Percentiles rank a stretch among this genome's conserved stretches.
Evolutionary conservation across 352 stramenopile species (phyloP).

Genomic region (Blastocystis hominis): DNA sequence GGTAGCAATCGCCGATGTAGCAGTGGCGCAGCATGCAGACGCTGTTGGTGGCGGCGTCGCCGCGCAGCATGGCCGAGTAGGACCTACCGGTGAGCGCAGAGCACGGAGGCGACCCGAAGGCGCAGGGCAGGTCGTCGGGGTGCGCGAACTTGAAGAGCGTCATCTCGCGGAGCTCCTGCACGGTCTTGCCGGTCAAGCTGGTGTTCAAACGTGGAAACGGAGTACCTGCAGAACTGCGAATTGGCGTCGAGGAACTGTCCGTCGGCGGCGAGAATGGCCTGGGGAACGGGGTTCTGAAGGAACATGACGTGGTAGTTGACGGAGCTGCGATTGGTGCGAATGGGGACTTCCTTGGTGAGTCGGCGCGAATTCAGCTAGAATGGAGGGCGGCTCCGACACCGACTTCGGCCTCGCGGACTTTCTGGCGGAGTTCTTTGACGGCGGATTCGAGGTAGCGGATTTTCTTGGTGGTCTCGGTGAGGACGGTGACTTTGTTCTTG

Average conservation of each 20-base stretch:
- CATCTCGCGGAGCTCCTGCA: constrained; percentile 41
- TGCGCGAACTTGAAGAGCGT: constrained; percentile 55
- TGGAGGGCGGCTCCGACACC: background rate
- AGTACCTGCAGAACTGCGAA: constrained; percentile 30
- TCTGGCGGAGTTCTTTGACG: constrained; percentile 48
- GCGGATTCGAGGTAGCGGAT: constrained; percentile 45
- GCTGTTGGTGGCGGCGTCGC: background rate
- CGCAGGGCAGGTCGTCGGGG: constrained; percentile 53
- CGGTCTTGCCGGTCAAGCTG: background rate
- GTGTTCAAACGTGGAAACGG: background rate
- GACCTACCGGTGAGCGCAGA: background rate
- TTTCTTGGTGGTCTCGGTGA: constrained; percentile 55
- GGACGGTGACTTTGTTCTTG: constrained; percentile 56
- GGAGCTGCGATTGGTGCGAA: background rate
- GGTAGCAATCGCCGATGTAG: constrained; percentile 20
- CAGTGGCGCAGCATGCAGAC: constrained; percentile 56
- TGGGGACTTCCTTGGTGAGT: background rate
- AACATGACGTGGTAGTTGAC: constrained; percentile 58
- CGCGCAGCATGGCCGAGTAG: constrained; percentile 49
- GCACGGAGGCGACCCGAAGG: constrained; percentile 1
- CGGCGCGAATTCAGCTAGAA: background rate
- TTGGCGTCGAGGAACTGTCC: constrained; percentile 57
- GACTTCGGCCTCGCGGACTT: constrained; percentile 35
- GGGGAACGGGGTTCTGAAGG: constrained; percentile 52
- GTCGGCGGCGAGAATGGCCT: constrained; percentile 36